Evolutionary conservation across 495 filamentous ascomycete species (phyloP), one percentile per base, ranked within the genome.

Genomic region (Xylaria telfairii): DNA sequence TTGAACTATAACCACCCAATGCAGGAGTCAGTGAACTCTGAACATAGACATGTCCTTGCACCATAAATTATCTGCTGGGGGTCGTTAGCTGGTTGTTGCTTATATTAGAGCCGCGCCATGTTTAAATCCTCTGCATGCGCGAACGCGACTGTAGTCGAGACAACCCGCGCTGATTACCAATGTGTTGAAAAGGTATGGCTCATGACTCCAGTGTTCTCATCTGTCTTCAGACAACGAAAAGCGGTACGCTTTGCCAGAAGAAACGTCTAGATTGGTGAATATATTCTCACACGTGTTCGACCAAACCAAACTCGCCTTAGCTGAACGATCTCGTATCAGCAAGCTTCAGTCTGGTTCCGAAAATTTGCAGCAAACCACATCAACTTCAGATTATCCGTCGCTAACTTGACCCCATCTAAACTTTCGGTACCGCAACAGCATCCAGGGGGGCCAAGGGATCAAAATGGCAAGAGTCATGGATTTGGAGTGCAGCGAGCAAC

Each of bases 101-200:
- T 12, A 37, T 60, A 68, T 37, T 42, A 49, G 53, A 68, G 39
- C 53, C 19, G 66, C 41, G 60, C 24, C 32, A 51, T 51, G 34
- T 60, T 9, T 47, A 21, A 7, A 62, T 60, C 10, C 10, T 34
- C 44, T 42, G 32, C 67, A 39, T 54, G 21, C 46, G 15, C 19
- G 34, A 42, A 24, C 32, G 37, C 53, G 13, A 32, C 26, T 4
- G 32, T 6, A 66, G 28, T 54, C 46, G 34, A 53, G 28, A 66
- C n/a, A 34, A 24, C 46, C 26, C 10, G 44, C 21, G 30, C 12
- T 15, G 5, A 17, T 6, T 32, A 32, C 37, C 21, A 41, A 7
- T 28, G 21, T n/a, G 19, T 28, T 26, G n/a, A 42, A 9, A 0
- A 53, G 7, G 30, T 19, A 30, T 21, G 5, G 44, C 24, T 2